Percentiles rank a stretch among this genome's conserved stretches.
These are phyloP conservation scores for Aspergillus piperis DNA, from an alignment of 2,329 filamentous ascomycete species.

Conservation along the genomic window DNA sequence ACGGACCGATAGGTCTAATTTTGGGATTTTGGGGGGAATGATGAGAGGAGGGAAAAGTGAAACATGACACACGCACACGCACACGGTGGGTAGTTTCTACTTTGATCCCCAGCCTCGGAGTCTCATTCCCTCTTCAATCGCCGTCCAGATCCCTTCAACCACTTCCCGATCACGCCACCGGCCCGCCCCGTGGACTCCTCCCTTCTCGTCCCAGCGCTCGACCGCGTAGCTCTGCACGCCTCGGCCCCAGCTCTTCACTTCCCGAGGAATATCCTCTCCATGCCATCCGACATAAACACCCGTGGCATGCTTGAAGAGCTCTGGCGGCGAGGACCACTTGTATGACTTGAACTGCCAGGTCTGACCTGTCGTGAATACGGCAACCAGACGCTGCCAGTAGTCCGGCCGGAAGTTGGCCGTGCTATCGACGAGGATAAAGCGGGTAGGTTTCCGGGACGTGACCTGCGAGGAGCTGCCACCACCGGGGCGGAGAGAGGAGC, in stretches of 20 bases:
- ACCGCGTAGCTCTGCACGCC: conserved; percentile 76
- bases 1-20: not conserved
- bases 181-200: conserved; percentile 36
- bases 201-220: conserved; percentile 73
- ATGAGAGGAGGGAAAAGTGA: not conserved
- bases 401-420: conserved; percentile 96
- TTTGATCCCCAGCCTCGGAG: conserved; percentile 70
- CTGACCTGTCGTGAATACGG: conserved; percentile 96
- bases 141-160: conserved; percentile 88
- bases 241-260: conserved; percentile 80
- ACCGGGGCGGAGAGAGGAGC: conserved; percentile 45
- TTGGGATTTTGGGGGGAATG: not conserved
- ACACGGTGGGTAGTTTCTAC: conserved; percentile 13
- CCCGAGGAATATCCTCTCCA: conserved; percentile 75
- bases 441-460: conserved; percentile 63
- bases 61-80: not conserved
- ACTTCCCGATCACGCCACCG: conserved; percentile 88
- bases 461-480: conserved; percentile 51
- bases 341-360: conserved; percentile 99
- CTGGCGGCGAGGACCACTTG: conserved; percentile 86
- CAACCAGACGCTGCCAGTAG: conserved; percentile 94
- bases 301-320: conserved; percentile 84
- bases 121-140: conserved; percentile 85
- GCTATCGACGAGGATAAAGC: conserved; percentile 93
- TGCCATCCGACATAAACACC: conserved; percentile 92